Percentiles rank a stretch among this genome's conserved stretches.
phyloP scores from a whole-genome alignment of 2,329 filamentous ascomycete species.

The Aspergillus luchuensis region DNA sequence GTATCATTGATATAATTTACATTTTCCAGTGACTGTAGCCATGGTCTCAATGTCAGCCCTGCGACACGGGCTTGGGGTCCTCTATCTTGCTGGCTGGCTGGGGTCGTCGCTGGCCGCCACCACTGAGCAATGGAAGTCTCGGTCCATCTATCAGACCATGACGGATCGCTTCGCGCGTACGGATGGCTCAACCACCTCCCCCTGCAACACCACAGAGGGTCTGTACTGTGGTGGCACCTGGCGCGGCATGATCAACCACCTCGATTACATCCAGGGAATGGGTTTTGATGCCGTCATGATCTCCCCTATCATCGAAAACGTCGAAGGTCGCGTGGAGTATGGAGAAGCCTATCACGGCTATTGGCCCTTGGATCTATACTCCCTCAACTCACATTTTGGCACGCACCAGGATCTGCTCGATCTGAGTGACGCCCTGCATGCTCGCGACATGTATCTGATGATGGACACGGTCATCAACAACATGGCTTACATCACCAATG shows the following conservation, averaged over 20 bases:
- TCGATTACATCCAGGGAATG: slow-evolving; percentile 55
- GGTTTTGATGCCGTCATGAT: slow-evolving; percentile 54
- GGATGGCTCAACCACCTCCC: slow-evolving; percentile 38
- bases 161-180: slow-evolving; percentile 51
- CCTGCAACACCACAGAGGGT: slow-evolving; percentile 34
- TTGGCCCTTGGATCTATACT: slow-evolving; percentile 52
- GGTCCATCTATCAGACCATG: slow-evolving; percentile 51
- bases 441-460: slow-evolving; percentile 55
- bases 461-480: slow-evolving; percentile 57
- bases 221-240: slow-evolving; percentile 56
- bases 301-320: slow-evolving; percentile 46
- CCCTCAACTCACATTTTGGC: slow-evolving; percentile 54
- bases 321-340: slow-evolving; percentile 41
- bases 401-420: slow-evolving; percentile 50
- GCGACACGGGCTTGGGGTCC: background rate
- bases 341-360: slow-evolving; percentile 55
- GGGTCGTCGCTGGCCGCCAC: slow-evolving; percentile 25
- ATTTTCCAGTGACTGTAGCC: too few species aligned
- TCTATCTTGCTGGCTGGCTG: background rate
- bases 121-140: slow-evolving; percentile 41
- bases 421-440: slow-evolving; percentile 49
- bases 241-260: slow-evolving; percentile 50
- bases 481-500: slow-evolving; percentile 40
- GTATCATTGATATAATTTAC: background rate
- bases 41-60: background rate